Base-by-base conservation (phyloP, 2,329 filamentous ascomycete species). In the Drechmeria coniospora region DNA sequence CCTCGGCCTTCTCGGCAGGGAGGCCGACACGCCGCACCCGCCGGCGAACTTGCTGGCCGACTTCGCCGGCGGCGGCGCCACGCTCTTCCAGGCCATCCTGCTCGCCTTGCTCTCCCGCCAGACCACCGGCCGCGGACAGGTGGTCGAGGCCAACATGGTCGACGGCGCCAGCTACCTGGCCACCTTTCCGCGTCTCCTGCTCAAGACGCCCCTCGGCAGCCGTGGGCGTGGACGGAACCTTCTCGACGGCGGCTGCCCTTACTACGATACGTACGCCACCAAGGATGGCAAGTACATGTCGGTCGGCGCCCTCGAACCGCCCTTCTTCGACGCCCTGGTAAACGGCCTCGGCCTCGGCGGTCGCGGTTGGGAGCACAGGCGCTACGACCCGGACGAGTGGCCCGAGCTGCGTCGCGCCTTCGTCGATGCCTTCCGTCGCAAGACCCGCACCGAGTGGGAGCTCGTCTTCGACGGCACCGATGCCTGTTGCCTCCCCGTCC, bases 101-200 rank as follows among this genome's bases (percentile, higher is more conserved):
- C 60, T 94, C 13, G 87, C 90, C 0, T 53, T 95, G 33, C 44
- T 92, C 8, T 64, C 72, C 10, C 61, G 83, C 19, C 57, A 63
- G 26, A 56, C 52, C 23, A 74, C 62, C 0, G 82, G 82, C 0
- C 57, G 56, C 2, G 87, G 87, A 0, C 87, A 94, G 54, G 76
- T 94, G 9, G 84, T 95, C 7, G 83, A 94, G 56, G 82, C 81
- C 11, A 94, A 92, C 51, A 95, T 95, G 87, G 87, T 94, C 9
- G 87, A 95, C 55, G 87, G 87, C 7, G 71, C 68, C 14, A 69
- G 74, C 20, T 87, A 87, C 50, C 57, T 95, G 15, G 75, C 77
- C 2, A 78, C 74, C 0, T 87, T 87, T 55, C 76, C 80, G 28
- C 64, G 87, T 19, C 58, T 92, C 34, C 61, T 63, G 16, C 60